Percentiles rank a stretch among this genome's conserved stretches.
Evolutionary conservation across 805 yeast genomes (phyloP).

Genomic region (Wickerhamomyces rabaulensis): DNA sequence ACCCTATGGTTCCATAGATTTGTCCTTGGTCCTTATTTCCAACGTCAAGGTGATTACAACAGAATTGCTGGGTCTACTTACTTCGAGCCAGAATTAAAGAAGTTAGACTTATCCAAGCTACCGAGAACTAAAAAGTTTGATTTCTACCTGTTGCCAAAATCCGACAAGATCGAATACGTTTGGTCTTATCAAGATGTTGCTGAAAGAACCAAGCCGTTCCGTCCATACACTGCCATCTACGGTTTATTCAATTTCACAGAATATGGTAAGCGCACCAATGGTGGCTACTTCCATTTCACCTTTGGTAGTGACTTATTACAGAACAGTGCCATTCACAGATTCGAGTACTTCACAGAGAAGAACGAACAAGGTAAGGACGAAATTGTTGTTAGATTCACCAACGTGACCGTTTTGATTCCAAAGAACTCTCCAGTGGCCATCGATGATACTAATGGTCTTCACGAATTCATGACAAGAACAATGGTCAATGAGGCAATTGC

Average conservation of each 20-base stretch:
- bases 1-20: conserved; percentile 20
- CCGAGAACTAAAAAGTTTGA: conserved; percentile 7
- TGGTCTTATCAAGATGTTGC: conserved; percentile 17
- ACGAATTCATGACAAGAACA: conserved; percentile 24
- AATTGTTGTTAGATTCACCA: conserved; percentile 19
- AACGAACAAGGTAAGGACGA: conserved; percentile 9
- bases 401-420: conserved; percentile 6
- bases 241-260: conserved; percentile 18
- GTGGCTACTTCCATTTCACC: conserved; percentile 18
- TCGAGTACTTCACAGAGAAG: conserved; percentile 16
- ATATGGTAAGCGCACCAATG: conserved; percentile 14
- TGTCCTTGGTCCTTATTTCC: conserved; percentile 15
- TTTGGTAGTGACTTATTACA: conserved; percentile 15
- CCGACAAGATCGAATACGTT: conserved; percentile 9
- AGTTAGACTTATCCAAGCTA: conserved; percentile 4
- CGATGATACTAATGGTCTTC: conserved; percentile 20
- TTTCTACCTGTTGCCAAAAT: conserved; percentile 13
- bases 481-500: conserved; percentile 20
- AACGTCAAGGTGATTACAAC: conserved; percentile 7
- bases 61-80: conserved; percentile 16
- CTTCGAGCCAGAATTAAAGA: conserved; percentile 15
- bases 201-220: conserved; percentile 7
- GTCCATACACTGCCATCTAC: conserved; percentile 14
- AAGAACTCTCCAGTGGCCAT: conserved; percentile 7
- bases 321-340: conserved; percentile 14